Base-by-base conservation (phyloP, 2,329 filamentous ascomycete species). In the Cadophora sp. region DNA sequence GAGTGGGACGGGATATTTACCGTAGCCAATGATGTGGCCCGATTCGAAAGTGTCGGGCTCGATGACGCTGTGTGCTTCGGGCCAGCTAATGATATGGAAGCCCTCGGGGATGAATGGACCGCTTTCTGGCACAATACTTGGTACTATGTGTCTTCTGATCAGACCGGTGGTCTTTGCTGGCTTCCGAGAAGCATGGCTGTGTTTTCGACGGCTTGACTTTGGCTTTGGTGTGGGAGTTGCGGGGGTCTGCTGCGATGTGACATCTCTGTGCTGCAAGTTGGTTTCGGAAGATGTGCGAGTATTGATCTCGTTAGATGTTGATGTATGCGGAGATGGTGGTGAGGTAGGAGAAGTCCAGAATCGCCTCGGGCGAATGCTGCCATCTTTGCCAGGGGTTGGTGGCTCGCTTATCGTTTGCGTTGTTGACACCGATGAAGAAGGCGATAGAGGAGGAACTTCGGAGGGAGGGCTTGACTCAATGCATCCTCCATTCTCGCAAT, bases 11-110 rank as follows among this genome's bases (percentile, higher is more conserved):
- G 55, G 31, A n/a, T 37, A 40, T 14, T 8, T 26, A 22, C 55
- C 55, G n/a, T 59, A 59, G 24, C 31, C 55, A 31, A 59, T 59
- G 12, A 59, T 26, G 14, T 59, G 55, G 22, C 55, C 55, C 1
- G 31, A 9, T 40, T 59, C 55, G n/a, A 59, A 11, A 1, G n/a
- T 26, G 4, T 59, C 55, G 2, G 55, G 8, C 9, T 19, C 31
- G n/a, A 59, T 40, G 34, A 40, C n/a, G n/a, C 11, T 40, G n/a
- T 26, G n/a, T 6, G 31, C 9, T 14, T n/a, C n/a, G n/a, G 55
- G 55, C 19, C 11, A 59, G n/a, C 40, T 11, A n/a, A 40, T n/a
- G 11, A 59, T 31, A n/a, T 59, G n/a, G 8, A 59, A 34, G 19
- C 55, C 55, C 40, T 59, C 55, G 1, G 31, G 55, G 11, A 59